phyloP scores from a whole-genome alignment of 139 green algal species.

The Chlorella sp. region DNA sequence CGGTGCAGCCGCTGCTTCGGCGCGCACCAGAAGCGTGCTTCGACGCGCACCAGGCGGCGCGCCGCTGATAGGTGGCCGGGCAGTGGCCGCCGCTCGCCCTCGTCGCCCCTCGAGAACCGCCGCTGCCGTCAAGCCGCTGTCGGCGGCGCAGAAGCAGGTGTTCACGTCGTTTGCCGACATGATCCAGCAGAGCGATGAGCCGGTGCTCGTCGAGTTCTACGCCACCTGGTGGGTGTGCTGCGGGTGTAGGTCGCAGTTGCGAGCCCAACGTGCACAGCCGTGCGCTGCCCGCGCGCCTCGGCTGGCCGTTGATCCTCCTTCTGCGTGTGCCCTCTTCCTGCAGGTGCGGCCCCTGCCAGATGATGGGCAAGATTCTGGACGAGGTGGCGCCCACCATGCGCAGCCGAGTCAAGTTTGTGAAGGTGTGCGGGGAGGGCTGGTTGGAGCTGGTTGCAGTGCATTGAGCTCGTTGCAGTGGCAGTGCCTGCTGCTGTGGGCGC shows the following conservation, averaged over 20 bases:
- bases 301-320: too few relatives aligned
- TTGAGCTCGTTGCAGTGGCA: not conserved
- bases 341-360: conserved; percentile 73
- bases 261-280: too few relatives aligned
- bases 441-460: not conserved
- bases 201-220: conserved; percentile 85
- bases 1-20: too few relatives aligned
- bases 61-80: not conserved
- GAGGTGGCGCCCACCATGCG: not conserved
- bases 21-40: too few relatives aligned
- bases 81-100: not conserved
- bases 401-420: conserved; percentile 23
- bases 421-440: not conserved
- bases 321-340: not conserved
- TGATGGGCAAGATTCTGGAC: conserved; percentile 58
- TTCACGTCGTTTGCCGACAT: conserved; percentile 80
- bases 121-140: too few relatives aligned
- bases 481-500: not conserved
- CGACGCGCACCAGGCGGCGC: too few relatives aligned
- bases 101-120: not conserved
- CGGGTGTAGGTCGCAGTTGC: too few relatives aligned
- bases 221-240: conserved; percentile 35
- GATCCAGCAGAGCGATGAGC: conserved; percentile 49
- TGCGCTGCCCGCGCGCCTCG: too few relatives aligned
- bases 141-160: conserved; percentile 25